A percentile compares a stretch with the other conserved stretches of the same genome.
Evolutionary conservation across 2,329 filamentous ascomycete species (phyloP).

Genomic region (Pseudogymnoascus sp.): DNA sequence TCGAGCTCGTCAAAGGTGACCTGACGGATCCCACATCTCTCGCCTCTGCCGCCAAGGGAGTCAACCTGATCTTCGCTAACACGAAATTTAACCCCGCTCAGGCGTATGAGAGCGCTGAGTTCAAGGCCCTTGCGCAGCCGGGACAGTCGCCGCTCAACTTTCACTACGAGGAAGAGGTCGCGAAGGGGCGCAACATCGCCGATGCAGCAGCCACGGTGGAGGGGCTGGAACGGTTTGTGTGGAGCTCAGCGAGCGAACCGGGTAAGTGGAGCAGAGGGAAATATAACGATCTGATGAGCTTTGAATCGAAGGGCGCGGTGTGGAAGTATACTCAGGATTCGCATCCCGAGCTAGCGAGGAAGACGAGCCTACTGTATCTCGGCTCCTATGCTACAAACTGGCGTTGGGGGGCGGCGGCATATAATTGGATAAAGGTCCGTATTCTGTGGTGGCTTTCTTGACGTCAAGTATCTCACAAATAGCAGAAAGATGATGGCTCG

Average conservation of each 20-base stretch:
- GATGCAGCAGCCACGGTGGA: conserved; percentile 28
- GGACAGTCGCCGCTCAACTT: conserved; percentile 19
- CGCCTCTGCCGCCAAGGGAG: conserved; percentile 34
- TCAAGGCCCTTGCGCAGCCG: conserved; percentile 11
- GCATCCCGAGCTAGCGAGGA: conserved; percentile 23
- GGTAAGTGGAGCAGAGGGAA: conserved; percentile 33
- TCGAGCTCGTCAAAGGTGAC: conserved; percentile 34
- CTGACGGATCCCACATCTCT: conserved; percentile 32
- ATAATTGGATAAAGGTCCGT: background rate
- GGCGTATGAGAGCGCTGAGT: background rate
- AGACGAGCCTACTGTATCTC: conserved; percentile 27
- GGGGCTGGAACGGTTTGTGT: conserved; percentile 31
- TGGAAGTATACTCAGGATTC: conserved; percentile 24
- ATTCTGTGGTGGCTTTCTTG: background rate
- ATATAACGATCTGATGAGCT: conserved; percentile 34
- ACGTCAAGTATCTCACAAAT: background rate
- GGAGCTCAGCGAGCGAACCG: conserved; percentile 31
- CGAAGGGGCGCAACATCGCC: conserved; percentile 30
- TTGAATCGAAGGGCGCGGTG: conserved; percentile 33
- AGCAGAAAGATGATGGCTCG: background rate
- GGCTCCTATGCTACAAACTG: conserved; percentile 26
- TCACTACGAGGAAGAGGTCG: conserved; percentile 27
- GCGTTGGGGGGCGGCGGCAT: background rate
- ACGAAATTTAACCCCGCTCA: conserved; percentile 27
- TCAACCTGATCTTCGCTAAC: conserved; percentile 43